Base-by-base conservation (phyloP, 805 yeast species). In the Kregervanrija delftensis region DNA sequence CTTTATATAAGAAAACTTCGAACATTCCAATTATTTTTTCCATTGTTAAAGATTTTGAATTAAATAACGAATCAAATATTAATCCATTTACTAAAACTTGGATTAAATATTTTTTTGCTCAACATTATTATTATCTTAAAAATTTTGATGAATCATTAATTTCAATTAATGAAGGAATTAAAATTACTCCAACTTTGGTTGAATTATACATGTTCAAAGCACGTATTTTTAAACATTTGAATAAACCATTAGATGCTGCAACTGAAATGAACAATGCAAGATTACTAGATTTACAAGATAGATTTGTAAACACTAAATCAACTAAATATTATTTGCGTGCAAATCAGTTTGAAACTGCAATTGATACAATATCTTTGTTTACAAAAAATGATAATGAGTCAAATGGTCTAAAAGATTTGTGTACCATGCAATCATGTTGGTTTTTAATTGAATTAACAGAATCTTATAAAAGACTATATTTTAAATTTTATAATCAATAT, bases 361-460 rank as follows among this genome's bases (percentile, higher is more conserved):
- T 85, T 42, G 81, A 77, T 42, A 67, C 78, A 30, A 83, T 86
- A 13, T 79, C 91, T 2, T 64, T 87, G 46, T 93, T 93, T 71
- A 88, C 97, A 14, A 83, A 83, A 58, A 88, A 86, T 53, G 96
- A 86, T 38, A 79, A 76, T n/a, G 71, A 79, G 2, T 76, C 77
- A n/a, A 86, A 85, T 54, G 97, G 96, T 6, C 77, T 91, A 38
- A 81, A 79, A 53, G 97, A 93, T 60, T 70, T 91, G 55, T 95
- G 86, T 57, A 72, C 76, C 31, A 84, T 93, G 83, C 97, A 93
- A 66, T 90, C 84, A n/a, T 76, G 81, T 41, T 89, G 97, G 96
- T 87, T 88, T 49, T 66, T 93, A 50, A 65, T 75, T 13, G 96
- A 88, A 59, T 80, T 83, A 60, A 97, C 93, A 2, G 95, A 86